A percentile compares a stretch with the other conserved stretches of the same genome.
Evolutionary conservation across 2,329 filamentous ascomycete genomes (phyloP).

Genomic region (Ascochyta rabiei): DNA sequence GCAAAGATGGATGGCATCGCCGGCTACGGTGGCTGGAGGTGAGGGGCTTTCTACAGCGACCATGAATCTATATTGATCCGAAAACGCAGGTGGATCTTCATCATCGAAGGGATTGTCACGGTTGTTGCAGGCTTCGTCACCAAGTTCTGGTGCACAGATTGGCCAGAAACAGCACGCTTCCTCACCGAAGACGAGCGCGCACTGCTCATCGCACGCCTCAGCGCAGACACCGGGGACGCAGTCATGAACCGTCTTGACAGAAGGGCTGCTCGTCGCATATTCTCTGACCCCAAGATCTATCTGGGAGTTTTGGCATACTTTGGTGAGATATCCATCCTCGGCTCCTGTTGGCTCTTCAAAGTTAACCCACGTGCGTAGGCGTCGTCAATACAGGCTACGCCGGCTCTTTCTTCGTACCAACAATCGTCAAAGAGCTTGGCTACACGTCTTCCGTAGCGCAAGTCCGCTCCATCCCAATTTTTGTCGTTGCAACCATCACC

Average conservation of each 20-base stretch:
- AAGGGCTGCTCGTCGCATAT: slow-evolving; percentile 53
- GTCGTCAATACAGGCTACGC: slow-evolving; percentile 56
- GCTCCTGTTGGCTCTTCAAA: neutral
- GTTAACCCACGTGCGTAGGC: slow-evolving; percentile 17
- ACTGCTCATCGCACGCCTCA: slow-evolving; percentile 38
- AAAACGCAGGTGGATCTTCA: slow-evolving; percentile 24
- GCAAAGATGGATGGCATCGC: slow-evolving; percentile 64
- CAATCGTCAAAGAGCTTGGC: slow-evolving; percentile 49
- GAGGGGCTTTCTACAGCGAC: slow-evolving; percentile 11
- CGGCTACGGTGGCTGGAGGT: slow-evolving; percentile 46
- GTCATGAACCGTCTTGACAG: slow-evolving; percentile 62
- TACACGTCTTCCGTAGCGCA: slow-evolving; percentile 47
- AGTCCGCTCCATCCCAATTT: slow-evolving; percentile 48
- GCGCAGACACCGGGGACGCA: slow-evolving; percentile 37
- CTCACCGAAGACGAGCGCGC: slow-evolving; percentile 35
- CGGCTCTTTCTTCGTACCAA: slow-evolving; percentile 50
- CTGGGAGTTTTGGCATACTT: slow-evolving; percentile 31
- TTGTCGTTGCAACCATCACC: slow-evolving; percentile 46
- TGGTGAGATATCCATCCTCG: slow-evolving; percentile 12
- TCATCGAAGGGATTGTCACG: slow-evolving; percentile 42
- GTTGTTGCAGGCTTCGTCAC: slow-evolving; percentile 50
- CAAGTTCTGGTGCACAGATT: slow-evolving; percentile 61
- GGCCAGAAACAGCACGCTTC: slow-evolving; percentile 46
- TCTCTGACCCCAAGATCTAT: slow-evolving; percentile 44
- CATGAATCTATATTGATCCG: slow-evolving; percentile 4